phyloP scores from a whole-genome alignment of 129 eudicot species.

The Flaveria ramosissima region DNA sequence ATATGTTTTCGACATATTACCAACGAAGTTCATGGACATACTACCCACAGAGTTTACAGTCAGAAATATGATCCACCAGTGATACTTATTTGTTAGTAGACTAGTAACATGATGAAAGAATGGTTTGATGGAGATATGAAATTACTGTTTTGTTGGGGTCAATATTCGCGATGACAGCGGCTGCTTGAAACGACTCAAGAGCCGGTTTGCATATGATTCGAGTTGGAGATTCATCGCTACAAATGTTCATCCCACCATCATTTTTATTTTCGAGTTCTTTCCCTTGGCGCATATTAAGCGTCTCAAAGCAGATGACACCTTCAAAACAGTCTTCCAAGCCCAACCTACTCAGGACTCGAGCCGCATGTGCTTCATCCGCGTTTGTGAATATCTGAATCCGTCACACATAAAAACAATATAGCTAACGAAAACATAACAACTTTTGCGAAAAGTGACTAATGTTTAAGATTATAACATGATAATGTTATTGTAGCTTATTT shows the following conservation, averaged over 20 bases:
- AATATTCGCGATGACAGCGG: constrained; percentile 61
- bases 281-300: constrained; percentile 52
- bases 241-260: not conserved
- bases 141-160: constrained; percentile 77
- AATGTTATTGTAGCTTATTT: not conserved
- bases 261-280: constrained; percentile 4
- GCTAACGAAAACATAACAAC: not conserved
- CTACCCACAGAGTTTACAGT: no score
- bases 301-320: constrained; percentile 88
- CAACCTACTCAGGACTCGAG: constrained; percentile 57
- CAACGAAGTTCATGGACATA: no score
- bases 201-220: constrained; percentile 83
- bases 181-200: constrained; percentile 74
- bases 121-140: not conserved
- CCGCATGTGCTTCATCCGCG: constrained; percentile 69
- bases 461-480: not conserved
- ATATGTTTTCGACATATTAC: no score
- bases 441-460: no score
- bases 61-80: no score
- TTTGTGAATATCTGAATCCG: constrained; percentile 72
- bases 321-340: constrained; percentile 90
- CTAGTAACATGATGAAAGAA: not conserved
- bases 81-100: no score
- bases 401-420: not conserved
- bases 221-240: constrained; percentile 12